These are phyloP conservation scores for Spinacia oleracea DNA, from an alignment of 179 eudicot species.

Conservation along the genomic window DNA sequence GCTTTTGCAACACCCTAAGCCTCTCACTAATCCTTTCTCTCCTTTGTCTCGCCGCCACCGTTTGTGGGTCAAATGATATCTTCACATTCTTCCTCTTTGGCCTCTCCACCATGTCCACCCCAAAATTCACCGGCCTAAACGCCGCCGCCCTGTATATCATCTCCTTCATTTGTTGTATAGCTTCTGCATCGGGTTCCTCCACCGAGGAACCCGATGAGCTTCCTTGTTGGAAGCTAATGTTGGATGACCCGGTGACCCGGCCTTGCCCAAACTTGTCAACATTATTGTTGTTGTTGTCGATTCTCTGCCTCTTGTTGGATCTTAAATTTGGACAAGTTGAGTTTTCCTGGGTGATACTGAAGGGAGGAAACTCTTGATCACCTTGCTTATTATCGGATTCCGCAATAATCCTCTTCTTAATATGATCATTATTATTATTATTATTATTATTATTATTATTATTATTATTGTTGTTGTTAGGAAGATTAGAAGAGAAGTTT, in stretches of 20 bases:
- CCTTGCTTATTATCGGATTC: background rate
- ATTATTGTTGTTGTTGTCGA: background rate
- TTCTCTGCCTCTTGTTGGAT: conserved; percentile 16
- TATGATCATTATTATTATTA: background rate
- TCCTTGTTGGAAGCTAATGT: conserved; percentile 60
- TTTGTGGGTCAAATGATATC: conserved; percentile 79
- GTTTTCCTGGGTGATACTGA: conserved; percentile 25
- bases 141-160: conserved; percentile 88
- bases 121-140: conserved; percentile 78
- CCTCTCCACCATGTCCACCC: conserved; percentile 50
- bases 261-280: background rate
- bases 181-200: conserved; percentile 82
- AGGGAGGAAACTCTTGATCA: conserved; percentile 8
- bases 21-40: conserved; percentile 84
- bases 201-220: conserved; percentile 32
- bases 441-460: background rate
- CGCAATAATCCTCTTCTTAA: background rate
- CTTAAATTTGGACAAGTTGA: background rate
- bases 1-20: conserved; percentile 74
- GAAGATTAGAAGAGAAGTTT: conserved; percentile 27
- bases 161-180: conserved; percentile 89
- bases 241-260: conserved; percentile 36
- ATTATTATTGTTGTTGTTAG: background rate
- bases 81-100: conserved; percentile 76
- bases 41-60: conserved; percentile 83